Base-by-base conservation (phyloP, 805 yeast genomes). In the Zygoascus bituminiphila region DNA sequence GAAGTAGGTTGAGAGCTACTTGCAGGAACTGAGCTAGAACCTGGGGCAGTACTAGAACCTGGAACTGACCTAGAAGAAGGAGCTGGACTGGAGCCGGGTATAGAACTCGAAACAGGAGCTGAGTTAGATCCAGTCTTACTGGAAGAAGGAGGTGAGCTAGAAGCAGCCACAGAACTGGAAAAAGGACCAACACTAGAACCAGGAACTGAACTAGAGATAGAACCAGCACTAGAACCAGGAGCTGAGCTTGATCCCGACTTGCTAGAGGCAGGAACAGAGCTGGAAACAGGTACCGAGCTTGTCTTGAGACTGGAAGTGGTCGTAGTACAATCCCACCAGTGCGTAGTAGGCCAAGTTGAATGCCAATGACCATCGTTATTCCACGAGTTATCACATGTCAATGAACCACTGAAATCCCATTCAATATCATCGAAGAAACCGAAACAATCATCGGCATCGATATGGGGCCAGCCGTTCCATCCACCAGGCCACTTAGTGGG, bases 61-160 rank as follows among this genome's bases (percentile, higher is more conserved):
- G 45, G 46, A 49, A 45, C 45, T 9, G 37, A 35, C 29, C 41
- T 44, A 39, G 23, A 36, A 39, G 33, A 46, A 46, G 37, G 35
- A 17, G 48, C 25, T 4, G 41, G n/a, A 12, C 44, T 29, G 33
- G 33, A 29, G n/a, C 7, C 33, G 33, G 8, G 33, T 4, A 6
- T 15, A 29, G 33, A 4, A 29, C 10, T 25, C 7, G 29, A 25
- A 25, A 25, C 29, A 25, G 29, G 29, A 25, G 29, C 12, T 7
- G 29, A 25, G 29, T 12, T 38, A 37, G 39, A 4, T 38, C 50
- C 36, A 23, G 43, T 42, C 15, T 31, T 12, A n/a, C 24, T 33
- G 5, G 49, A 26, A 15, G 50, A 24, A 29, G 24, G 36, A 14
- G 50, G 49, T 33, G 50, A 8, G n/a, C 36, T 24, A 26, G 17